Evolutionary conservation across 2,329 filamentous ascomycete species (phyloP), one percentile per base, ranked within the genome.

Genomic region (Blastomyces gilchristii): DNA sequence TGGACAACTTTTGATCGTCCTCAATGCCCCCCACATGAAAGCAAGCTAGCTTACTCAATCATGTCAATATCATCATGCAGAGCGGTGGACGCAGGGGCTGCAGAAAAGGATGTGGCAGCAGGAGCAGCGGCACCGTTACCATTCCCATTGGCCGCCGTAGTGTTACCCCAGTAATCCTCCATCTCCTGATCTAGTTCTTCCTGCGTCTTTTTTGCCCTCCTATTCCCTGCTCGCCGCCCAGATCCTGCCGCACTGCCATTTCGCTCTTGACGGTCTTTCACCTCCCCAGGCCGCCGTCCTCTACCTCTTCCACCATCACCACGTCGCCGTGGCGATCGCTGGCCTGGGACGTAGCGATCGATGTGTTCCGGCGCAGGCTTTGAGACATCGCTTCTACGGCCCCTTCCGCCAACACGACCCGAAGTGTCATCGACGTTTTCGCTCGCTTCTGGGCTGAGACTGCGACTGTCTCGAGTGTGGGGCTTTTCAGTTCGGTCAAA

Each of bases 161-260:
- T 74, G 34, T 78, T 79, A 39, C 83, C 86, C 80, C 91, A 97
- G 75, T 97, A 97, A 72, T 96, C 90, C 39, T 87, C 91, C 92
- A 97, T 97, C 77, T 97, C 92, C n/a, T 90, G 90, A 74, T 97
- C 92, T 50, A 97, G 81, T 73, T 97, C 90, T 70, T 96, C 90
- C 68, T 91, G 88, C 0, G 92, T 96, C 83, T 96, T 96, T 76
- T 85, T 88, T 1, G 86, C 82, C 58, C 90, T 83, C 28, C 67
- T 69, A 61, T 84, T 81, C 22, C 78, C 80, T 57, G 79, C 79
- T 41, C 77, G 67, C 76, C 78, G 65, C 75, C 72, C 70, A 62
- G 64, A 71, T 64, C 63, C 66, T 50, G 63, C 65, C 34, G 63
- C 63, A 41, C 67, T 70, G 28, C 71, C 69, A 37, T 53, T 66